Base-by-base conservation (phyloP, 352 stramenopile genomes). In the Pythium biforme region DNA sequence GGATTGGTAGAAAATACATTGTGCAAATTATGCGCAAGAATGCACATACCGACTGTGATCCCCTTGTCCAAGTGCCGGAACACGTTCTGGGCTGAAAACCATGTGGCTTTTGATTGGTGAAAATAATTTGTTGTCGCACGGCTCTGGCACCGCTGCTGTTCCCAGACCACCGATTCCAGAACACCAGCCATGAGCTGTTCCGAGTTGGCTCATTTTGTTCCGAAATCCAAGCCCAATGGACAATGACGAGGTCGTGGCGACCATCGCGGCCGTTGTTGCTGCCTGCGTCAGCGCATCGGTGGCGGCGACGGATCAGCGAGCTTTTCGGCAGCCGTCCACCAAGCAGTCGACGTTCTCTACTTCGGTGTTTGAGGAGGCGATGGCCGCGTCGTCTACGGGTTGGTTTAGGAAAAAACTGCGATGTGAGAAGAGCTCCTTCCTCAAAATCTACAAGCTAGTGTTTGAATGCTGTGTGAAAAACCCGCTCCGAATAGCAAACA, bases 401-500 rank as follows among this genome's bases (percentile, higher is more conserved):
- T 59, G 52, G 39, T 59, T 59, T 39, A 29, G 3, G 4, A 59
- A 25, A 14, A 59, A 49, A 39, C 34, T 59, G n/a, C 51, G 57
- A 17, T 71, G 58, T 22, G 41, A 60, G 17, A 59, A 56, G 27
- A 27, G 4, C 3, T 64, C 45, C 0, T 67, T 71, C 31, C 52
- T 63, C 4, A 27, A 41, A 11, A 57, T 67, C 20, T 67, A 64
- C 33, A 17, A 53, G 22, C 3, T 40, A 1, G 57, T 70, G 12
- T 40, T 11, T 9, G 57, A 23, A 27, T 29, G 48, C 14, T 62
- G 49, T 1, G 19, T 23, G 39, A 33, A 34, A 12, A 54, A 17
- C 50, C 51, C 20, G 50, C n/a, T 11, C 40, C 39, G 40, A 72
- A 68, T 48, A 68, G 48, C 57, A 72, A 68, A 55, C 61, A 57